These are phyloP conservation scores for Aspergillus conjunctus DNA, from an alignment of 495 filamentous ascomycete genomes.

Conservation along the genomic window DNA sequence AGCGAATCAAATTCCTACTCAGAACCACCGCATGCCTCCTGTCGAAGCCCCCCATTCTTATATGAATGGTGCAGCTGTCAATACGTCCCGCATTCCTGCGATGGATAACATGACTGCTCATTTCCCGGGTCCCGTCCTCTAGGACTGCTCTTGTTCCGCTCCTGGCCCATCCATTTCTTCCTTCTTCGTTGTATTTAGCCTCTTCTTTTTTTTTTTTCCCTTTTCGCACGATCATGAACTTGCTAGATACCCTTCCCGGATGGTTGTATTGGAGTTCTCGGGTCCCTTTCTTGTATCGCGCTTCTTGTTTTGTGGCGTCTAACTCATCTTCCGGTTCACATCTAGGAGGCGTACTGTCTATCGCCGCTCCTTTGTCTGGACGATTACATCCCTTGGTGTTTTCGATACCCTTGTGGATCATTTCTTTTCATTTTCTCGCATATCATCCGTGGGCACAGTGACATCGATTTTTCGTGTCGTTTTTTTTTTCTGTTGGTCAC, in stretches of 20 bases:
- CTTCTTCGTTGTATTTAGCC: not conserved
- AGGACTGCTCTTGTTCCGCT: not conserved
- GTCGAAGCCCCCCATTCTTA: not conserved
- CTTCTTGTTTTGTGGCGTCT: not conserved
- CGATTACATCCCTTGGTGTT: not conserved
- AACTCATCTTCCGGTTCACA: not conserved
- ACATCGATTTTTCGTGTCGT: not conserved
- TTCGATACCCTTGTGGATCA: not conserved
- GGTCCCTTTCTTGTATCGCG: not conserved
- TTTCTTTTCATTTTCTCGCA: not conserved
- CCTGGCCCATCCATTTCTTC: not conserved
- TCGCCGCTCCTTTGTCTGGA: not conserved
- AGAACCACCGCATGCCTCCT: slow-evolving; percentile 5
- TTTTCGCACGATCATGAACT: not conserved
- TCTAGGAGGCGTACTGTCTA: not conserved
- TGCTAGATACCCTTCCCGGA: not conserved
- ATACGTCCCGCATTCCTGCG: slow-evolving; percentile 1
- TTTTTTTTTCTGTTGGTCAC: slow-evolving; percentile 2
- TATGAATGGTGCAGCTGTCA: not conserved
- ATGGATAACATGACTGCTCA: slow-evolving; percentile 5
- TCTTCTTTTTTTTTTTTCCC: not conserved
- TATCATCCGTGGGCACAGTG: not conserved
- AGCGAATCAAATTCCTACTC: slow-evolving; percentile 15
- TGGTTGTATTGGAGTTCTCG: not conserved
- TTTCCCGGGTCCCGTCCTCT: slow-evolving; percentile 12